Evolutionary conservation across 768 basidiomycete genomes (phyloP), one percentile per base, ranked within the genome.

Genomic region (Trametes coccinea): DNA sequence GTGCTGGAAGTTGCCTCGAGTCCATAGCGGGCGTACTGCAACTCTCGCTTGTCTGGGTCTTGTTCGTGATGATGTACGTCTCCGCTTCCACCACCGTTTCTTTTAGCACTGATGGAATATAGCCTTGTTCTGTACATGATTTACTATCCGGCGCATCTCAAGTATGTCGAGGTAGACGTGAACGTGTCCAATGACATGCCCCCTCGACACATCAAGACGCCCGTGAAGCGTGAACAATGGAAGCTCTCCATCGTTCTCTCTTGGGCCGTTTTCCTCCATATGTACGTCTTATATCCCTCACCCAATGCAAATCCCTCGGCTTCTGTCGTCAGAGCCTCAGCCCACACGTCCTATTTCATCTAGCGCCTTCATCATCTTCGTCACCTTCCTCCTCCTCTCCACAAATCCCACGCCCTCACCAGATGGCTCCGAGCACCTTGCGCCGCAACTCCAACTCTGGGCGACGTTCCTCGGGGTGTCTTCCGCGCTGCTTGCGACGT

Each of bases 51-150:
- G 92, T 94, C 71, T 98, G 94, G 93, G 73, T 85, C 31, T 76
- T 93, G 57, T 98, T 98, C 74, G 84, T 82, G 9, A 63, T 92
- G 54, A 87, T 97, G 95, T 95, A 66, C 56, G 90, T 81, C 14
- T n/a, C 14, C 13, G 8, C 29, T 29, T 9, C 22, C 27, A 56
- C 53, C 29, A n/a, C 4, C 9, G 3, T 27, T 50, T 48, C 17
- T 49, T 39, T 11, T 11, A 10, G 1, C 17, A 5, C 30, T 51
- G n/a, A 47, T n/a, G 3, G 41, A 16, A 27, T 46, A 4, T 66
- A 98, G 95, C 46, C 80, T 98, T 60, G 81, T 95, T 0, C 84
- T 99, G 2, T 98, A 92, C 76, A 87, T 99, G 78, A 77, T 90
- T 43, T 98, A 95, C 78, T 98, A 93, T 72, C 97, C 97, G 0